Evolutionary conservation across 2,329 filamentous ascomycete species (phyloP), one percentile per base, ranked within the genome.

Genomic region (Verticillium longisporum): DNA sequence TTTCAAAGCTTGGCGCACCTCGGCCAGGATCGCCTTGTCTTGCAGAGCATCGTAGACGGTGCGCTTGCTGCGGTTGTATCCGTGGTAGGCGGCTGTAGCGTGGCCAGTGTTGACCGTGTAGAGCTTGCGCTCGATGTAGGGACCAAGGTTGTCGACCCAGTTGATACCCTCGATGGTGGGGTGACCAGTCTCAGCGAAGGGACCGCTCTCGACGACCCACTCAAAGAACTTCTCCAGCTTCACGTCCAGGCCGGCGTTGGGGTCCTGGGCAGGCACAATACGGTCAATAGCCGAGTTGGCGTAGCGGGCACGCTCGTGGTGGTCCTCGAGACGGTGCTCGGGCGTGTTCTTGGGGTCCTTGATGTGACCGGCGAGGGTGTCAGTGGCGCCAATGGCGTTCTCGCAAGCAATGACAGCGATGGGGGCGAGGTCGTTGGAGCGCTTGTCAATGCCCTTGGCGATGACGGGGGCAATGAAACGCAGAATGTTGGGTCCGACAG

Each of bases 71-170:
- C 88, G 85, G 78, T 92, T 84, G 83, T 96, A 90, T 60, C 93
- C 94, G 76, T 95, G 93, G 84, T 98, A 98, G 63, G 95, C 94
- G 21, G 93, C 93, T 7, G 94, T 96, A 63, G 95, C 95, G 74
- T 99, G 95, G 61, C 92, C 90, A 26, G 95, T 99, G 85, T 99
- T 99, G 84, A 99, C 94, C 26, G 95, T 99, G 83, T 93, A 99
- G 66, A 99, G 88, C 85, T 99, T 99, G 77, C 95, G 93, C 87
- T 99, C 95, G 71, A 99, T 98, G 80, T 94, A 99, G 61, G 95
- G 95, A 72, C 88, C 84, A 34, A 99, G 86, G 78, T 98, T 84
- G 66, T 92, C 87, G 62, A 98, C 95, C 87, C 91, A 97, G 79
- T 96, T 90, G 73, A 98, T 88, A 63, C 93, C 94, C 67, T 95